phyloP scores from a whole-genome alignment of 2,329 filamentous ascomycete genomes.

The Byssothecium circinans region DNA sequence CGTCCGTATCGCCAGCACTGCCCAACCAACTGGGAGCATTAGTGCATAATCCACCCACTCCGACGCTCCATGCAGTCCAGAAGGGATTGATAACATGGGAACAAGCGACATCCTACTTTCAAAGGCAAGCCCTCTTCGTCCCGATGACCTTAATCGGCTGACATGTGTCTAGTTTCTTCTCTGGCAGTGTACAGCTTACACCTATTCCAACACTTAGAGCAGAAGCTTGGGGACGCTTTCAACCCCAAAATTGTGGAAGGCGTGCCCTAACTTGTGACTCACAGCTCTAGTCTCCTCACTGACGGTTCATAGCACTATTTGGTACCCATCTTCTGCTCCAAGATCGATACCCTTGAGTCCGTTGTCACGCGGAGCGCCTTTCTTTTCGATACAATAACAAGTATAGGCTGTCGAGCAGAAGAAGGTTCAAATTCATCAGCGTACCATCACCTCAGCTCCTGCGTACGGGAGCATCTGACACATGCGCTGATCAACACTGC shows the following conservation, averaged over 20 bases:
- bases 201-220: neutral
- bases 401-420: conserved; percentile 55
- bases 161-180: conserved; percentile 29
- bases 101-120: conserved; percentile 30
- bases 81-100: conserved; percentile 28
- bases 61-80: conserved; percentile 16
- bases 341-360: conserved; percentile 50
- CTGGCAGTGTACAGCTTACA: conserved; percentile 26
- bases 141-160: neutral
- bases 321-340: conserved; percentile 53
- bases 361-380: conserved; percentile 53
- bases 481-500: conserved; percentile 49
- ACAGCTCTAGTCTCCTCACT: too few relatives aligned
- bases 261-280: too few relatives aligned
- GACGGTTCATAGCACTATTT: conserved; percentile 46
- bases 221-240: too few relatives aligned
- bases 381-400: conserved; percentile 56
- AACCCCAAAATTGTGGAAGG: too few relatives aligned
- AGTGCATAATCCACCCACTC: neutral
- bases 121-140: conserved; percentile 15
- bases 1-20: neutral
- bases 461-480: conserved; percentile 47
- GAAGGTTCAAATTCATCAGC: conserved; percentile 44
- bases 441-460: conserved; percentile 39
- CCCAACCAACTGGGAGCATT: neutral